Conservation (phyloP, 331 rosid genomes). For the Pyracantha coccinea region DNA sequence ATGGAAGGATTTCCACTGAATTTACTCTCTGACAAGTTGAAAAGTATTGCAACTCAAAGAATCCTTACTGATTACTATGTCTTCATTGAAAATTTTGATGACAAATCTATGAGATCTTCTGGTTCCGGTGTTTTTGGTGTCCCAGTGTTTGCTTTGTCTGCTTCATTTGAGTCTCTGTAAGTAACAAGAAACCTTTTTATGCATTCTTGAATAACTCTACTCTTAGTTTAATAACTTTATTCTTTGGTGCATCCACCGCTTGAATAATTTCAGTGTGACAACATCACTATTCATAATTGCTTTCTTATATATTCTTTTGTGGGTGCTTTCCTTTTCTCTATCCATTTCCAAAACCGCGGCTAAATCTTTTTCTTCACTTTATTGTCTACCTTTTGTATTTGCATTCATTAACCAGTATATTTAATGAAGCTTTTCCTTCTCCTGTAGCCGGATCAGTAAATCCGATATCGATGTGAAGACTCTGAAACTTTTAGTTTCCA, state of each 20-base stretch:
- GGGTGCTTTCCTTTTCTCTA: neutral
- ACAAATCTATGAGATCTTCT: conserved; percentile 30
- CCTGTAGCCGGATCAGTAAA: conserved; percentile 32
- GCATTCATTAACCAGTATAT: neutral
- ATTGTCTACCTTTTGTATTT: neutral
- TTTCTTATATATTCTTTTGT: neutral
- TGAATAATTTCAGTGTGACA: neutral
- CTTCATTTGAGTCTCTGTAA: conserved; percentile 67
- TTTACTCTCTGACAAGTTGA: conserved; percentile 56
- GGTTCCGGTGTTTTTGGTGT: conserved; percentile 35
- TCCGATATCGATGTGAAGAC: conserved; percentile 57
- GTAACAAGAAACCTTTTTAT: conserved; percentile 15
- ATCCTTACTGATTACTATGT: conserved; percentile 44
- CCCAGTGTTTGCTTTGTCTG: conserved; percentile 69
- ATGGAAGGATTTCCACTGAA: conserved; percentile 75
- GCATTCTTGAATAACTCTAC: neutral
- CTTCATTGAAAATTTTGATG: conserved; percentile 53
- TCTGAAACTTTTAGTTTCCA: conserved; percentile 51
- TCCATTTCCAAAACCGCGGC: neutral
- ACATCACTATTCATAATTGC: neutral
- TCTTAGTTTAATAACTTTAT: neutral
- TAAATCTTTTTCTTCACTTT: neutral
- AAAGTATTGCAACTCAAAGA: conserved; percentile 38
- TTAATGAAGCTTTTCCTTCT: conserved; percentile 17
- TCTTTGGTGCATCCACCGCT: neutral